These are phyloP conservation scores for Diaporthe helianthi DNA, from an alignment of 2,329 filamentous ascomycete species.

Conservation along the genomic window DNA sequence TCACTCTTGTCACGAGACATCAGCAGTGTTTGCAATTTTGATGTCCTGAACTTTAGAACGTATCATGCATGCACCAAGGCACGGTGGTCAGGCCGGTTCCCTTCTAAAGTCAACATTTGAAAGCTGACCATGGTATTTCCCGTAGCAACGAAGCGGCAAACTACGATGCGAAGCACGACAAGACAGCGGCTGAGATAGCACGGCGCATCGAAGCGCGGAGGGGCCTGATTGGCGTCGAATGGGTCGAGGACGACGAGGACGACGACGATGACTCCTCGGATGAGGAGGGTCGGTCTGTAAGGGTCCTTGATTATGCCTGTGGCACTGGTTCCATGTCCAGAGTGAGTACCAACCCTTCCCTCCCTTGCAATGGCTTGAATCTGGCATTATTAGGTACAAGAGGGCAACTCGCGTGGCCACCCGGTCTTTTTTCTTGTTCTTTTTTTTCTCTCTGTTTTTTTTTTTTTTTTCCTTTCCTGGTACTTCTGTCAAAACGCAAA, in stretches of 20 bases:
- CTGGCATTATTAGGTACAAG: background rate
- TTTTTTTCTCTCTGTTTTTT: constrained; percentile 16
- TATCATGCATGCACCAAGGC: background rate
- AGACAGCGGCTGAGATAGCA: constrained; percentile 60
- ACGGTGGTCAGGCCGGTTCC: background rate
- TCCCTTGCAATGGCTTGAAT: background rate
- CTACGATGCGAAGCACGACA: constrained; percentile 65
- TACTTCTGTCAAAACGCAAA: too few relatives aligned
- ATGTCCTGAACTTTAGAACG: too few relatives aligned
- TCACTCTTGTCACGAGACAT: background rate
- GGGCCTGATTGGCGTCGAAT: constrained; percentile 68
- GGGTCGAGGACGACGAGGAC: constrained; percentile 50
- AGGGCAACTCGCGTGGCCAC: background rate
- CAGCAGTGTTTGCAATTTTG: too few relatives aligned
- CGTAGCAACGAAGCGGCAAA: constrained; percentile 57
- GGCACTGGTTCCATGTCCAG: constrained; percentile 72
- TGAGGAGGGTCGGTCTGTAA: constrained; percentile 49
- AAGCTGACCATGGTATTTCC: background rate
- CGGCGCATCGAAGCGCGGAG: constrained; percentile 59
- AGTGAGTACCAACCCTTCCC: constrained; percentile 49
- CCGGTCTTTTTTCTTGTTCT: constrained; percentile 1
- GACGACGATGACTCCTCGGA: constrained; percentile 46
- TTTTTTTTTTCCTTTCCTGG: constrained; percentile 4
- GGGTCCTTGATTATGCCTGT: constrained; percentile 78
- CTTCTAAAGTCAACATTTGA: too few relatives aligned